Base-by-base conservation (phyloP, 2,329 filamentous ascomycete species). In the Nigrospora oryzae region DNA sequence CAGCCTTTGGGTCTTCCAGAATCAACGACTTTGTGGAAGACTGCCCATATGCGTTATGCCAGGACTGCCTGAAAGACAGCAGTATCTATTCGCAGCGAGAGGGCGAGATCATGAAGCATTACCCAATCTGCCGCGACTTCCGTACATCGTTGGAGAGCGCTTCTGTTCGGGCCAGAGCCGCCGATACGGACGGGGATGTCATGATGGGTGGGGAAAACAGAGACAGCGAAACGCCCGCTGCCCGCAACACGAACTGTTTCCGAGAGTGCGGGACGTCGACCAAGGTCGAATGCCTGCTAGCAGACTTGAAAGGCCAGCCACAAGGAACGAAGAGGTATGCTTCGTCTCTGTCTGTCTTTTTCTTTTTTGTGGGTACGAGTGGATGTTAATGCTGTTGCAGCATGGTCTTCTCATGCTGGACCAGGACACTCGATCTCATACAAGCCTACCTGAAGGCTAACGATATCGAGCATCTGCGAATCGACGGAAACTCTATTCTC, bases 321-420 rank as follows among this genome's bases (percentile, higher is more conserved):
- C 13, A 32, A 5, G 38, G 28, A 12, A 40, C 38, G 1, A 40
- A 40, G 28, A 40, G 38, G 38, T 31, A 32, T n/a, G 38, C 17
- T 5, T 36, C 19, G 19, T 23, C 19, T 23, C 6, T 23, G 19
- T 28, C 4, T 28, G 5, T 28, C 23, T 28, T 10, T 10, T 2
- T 28, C 10, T 10, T 28, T 28, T 10, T 28, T 28, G 5, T 28
- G 15, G 5, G 5, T 14, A 5, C 10, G 11, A 16, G 14, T n/a
- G 11, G 2, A 11, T 10, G 15, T 14, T 38, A 5, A 38, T n/a
- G 3, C 12, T 12, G 11, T 2, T 1, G n/a, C 33, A 47, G 46
- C 12, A 47, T 47, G 14, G 14, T 45, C 4, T 47, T 47, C 17
- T 47, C 43, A 7, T 47, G 36, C 3, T 47, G 46, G 42, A 47